phyloP scores from a whole-genome alignment of 805 yeast genomes.

The Lipomyces sp. region DNA sequence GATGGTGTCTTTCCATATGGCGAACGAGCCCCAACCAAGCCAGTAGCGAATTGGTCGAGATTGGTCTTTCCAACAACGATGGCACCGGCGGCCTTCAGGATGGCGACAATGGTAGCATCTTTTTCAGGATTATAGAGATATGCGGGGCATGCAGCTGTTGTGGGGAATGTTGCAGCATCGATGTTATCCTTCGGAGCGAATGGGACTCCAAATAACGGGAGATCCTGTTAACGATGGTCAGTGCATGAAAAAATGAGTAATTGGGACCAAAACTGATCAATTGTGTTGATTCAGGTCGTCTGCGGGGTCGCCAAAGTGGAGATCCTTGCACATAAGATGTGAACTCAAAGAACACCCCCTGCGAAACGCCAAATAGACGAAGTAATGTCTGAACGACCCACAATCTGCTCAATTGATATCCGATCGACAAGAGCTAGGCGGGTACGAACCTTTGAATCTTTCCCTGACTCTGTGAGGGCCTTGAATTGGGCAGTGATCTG shows the following conservation, averaged over 20 bases:
- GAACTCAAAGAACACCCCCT: too few relatives aligned
- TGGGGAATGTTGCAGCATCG: constrained; percentile 77
- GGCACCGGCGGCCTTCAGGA: constrained; percentile 89
- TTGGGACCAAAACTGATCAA: background rate
- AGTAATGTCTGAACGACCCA: background rate
- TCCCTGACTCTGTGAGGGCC: constrained; percentile 60
- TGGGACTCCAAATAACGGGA: constrained; percentile 89
- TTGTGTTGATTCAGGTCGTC: background rate
- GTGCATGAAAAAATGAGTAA: constrained; percentile 2
- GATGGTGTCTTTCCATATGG: constrained; percentile 91
- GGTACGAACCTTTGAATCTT: constrained; percentile 48
- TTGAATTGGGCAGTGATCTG: constrained; percentile 77
- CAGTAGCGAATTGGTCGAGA: constrained; percentile 96
- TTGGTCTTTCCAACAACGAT: constrained; percentile 92
- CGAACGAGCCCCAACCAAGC: constrained; percentile 91
- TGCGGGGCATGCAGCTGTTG: constrained; percentile 96
- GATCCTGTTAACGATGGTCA: constrained; percentile 28
- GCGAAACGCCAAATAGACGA: background rate
- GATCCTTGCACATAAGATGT: background rate
- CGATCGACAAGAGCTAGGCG: background rate
- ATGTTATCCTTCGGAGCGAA: constrained; percentile 94
- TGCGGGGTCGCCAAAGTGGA: too few relatives aligned
- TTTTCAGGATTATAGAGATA: constrained; percentile 67
- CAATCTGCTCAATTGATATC: constrained; percentile 1
- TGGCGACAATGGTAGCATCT: constrained; percentile 76